phyloP scores from a whole-genome alignment of 441 rosid genomes.

The Jatropha multifida region DNA sequence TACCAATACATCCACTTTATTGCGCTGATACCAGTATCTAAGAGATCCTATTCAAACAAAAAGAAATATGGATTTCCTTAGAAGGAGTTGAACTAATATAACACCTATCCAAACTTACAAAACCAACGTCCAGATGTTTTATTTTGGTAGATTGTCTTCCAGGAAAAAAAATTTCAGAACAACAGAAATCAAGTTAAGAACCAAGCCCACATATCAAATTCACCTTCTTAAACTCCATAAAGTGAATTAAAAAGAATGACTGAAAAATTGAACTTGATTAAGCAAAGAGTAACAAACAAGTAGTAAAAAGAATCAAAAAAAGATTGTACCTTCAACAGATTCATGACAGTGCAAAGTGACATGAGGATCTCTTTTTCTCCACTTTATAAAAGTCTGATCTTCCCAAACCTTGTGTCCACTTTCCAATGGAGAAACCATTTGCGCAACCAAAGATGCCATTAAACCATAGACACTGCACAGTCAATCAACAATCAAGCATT shows the following conservation, averaged over 20 bases:
- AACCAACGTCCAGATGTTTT: background rate
- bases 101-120: background rate
- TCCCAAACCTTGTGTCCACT: slow-evolving; percentile 73
- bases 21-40: slow-evolving; percentile 81
- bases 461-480: background rate
- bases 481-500: background rate
- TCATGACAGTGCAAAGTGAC: slow-evolving; percentile 91
- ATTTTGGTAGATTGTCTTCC: no score
- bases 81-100: background rate
- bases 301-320: background rate
- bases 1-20: slow-evolving; percentile 63
- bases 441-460: slow-evolving; percentile 60
- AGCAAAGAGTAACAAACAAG: background rate
- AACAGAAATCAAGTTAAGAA: background rate
- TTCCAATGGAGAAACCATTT: slow-evolving; percentile 53
- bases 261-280: background rate
- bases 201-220: no score
- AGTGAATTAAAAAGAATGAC: background rate
- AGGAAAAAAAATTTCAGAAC: no score
- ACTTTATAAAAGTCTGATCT: slow-evolving; percentile 78
- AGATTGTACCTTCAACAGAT: slow-evolving; percentile 62
- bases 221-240: no score
- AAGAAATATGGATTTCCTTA: slow-evolving; percentile 10
- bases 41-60: slow-evolving; percentile 61
- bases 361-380: slow-evolving; percentile 92